These are phyloP conservation scores for Phialophora verrucosa DNA, from an alignment of 2,329 filamentous ascomycete genomes.

Conservation along the genomic window DNA sequence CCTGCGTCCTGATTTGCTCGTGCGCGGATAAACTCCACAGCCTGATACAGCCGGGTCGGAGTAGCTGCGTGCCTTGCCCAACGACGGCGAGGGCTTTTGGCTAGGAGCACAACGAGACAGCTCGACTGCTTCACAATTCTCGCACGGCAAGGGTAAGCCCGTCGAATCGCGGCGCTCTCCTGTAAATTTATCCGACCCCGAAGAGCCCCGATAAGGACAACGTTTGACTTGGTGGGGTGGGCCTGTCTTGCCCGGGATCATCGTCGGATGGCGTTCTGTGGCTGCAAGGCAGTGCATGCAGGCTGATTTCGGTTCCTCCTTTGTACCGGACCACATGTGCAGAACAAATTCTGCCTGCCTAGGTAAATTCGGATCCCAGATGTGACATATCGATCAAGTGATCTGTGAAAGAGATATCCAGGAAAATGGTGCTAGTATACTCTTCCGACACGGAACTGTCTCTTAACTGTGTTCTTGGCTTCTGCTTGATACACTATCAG, in stretches of 20 bases:
- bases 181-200: neutral
- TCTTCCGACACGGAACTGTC: neutral
- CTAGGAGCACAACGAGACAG: constrained; percentile 20
- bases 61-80: constrained; percentile 8
- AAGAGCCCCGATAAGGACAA: neutral
- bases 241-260: neutral
- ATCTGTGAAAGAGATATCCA: neutral
- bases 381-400: neutral
- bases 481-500: neutral
- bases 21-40: neutral
- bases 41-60: constrained; percentile 3
- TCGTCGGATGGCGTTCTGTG: constrained; percentile 10
- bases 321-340: neutral
- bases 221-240: neutral
- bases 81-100: constrained; percentile 10
- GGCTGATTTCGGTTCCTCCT: constrained; percentile 5
- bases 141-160: constrained; percentile 4
- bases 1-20: constrained; percentile 20
- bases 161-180: constrained; percentile 3
- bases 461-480: neutral
- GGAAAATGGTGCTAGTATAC: neutral
- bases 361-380: neutral
- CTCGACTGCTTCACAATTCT: constrained; percentile 25
- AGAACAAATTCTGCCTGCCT: neutral
- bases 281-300: constrained; percentile 5